Conservation (phyloP, 2,329 filamentous ascomycete species). For the Clonostachys chloroleuca region DNA sequence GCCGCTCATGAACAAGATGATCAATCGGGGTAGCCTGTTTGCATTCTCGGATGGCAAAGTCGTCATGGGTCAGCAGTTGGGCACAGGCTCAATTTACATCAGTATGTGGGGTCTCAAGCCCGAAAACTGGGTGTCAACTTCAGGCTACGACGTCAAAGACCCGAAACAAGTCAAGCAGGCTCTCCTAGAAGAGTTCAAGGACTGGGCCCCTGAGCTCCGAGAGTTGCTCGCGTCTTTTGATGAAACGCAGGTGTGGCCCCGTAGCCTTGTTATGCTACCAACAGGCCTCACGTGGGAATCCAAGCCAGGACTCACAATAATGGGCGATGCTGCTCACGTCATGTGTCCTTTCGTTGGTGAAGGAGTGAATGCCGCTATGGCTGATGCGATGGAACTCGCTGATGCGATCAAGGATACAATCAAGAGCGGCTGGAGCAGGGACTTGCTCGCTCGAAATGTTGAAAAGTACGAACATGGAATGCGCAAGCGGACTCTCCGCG, state of each 20-base stretch:
- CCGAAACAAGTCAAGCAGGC: neutral
- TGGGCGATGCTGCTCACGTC: constrained; percentile 52
- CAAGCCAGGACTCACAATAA: constrained; percentile 35
- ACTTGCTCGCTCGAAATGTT: neutral
- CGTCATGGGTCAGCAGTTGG: neutral
- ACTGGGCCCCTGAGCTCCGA: neutral
- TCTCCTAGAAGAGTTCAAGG: neutral
- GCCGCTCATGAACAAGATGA: neutral
- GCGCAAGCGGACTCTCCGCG: neutral
- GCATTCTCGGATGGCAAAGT: neutral
- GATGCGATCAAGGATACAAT: constrained; percentile 14
- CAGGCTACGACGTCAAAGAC: neutral
- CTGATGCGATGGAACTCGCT: constrained; percentile 40
- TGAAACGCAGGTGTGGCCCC: neutral
- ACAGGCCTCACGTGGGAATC: constrained; percentile 25
- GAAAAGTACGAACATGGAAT: neutral
- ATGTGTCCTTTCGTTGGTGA: constrained; percentile 41
- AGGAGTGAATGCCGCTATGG: constrained; percentile 48
- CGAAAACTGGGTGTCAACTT: neutral
- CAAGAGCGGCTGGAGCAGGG: neutral
- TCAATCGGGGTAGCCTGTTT: neutral
- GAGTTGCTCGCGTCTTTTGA: neutral
- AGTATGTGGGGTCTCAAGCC: neutral
- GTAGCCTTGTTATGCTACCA: neutral
- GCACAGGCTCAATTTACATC: neutral